Percentiles rank a stretch among this genome's conserved stretches.
Evolutionary conservation across 75 land plant species (phyloP).

Genomic region (Larix kaempferi): DNA sequence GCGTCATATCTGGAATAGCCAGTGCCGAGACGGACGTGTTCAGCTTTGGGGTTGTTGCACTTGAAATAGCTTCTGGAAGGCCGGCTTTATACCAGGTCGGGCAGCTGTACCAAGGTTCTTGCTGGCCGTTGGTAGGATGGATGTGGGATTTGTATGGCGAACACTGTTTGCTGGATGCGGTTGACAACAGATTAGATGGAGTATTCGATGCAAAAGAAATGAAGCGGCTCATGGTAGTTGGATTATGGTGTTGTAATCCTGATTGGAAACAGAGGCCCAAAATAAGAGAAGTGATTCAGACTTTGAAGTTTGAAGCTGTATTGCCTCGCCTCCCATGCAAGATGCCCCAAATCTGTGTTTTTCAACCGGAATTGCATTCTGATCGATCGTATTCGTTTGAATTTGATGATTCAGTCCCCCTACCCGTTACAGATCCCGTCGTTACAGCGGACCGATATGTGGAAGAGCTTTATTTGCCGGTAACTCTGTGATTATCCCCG

Average conservation of each 20-base stretch:
- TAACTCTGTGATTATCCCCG: too few species aligned
- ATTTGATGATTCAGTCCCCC: too few species aligned
- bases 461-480: too few species aligned
- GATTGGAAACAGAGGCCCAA: constrained; percentile 45
- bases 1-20: constrained; percentile 4
- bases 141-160: constrained; percentile 27
- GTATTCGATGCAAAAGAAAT: constrained; percentile 32
- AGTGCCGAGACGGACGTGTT: constrained; percentile 1
- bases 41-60: neutral
- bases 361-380: too few species aligned
- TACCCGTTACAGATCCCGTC: too few species aligned
- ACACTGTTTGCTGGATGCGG: constrained; percentile 9
- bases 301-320: constrained; percentile 27
- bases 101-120: too few species aligned
- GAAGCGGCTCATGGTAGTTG: constrained; percentile 53
- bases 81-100: too few species aligned
- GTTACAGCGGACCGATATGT: too few species aligned
- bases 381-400: too few species aligned
- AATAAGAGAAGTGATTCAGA: constrained; percentile 47
- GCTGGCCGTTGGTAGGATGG: constrained; percentile 30
- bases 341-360: constrained; percentile 3
- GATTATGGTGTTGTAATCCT: constrained; percentile 58
- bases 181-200: constrained; percentile 6
- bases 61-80: too few species aligned
- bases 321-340: neutral